Base-by-base conservation (phyloP, 1,284 basidiomycete genomes). In the Fomitiporia mediterranea region DNA sequence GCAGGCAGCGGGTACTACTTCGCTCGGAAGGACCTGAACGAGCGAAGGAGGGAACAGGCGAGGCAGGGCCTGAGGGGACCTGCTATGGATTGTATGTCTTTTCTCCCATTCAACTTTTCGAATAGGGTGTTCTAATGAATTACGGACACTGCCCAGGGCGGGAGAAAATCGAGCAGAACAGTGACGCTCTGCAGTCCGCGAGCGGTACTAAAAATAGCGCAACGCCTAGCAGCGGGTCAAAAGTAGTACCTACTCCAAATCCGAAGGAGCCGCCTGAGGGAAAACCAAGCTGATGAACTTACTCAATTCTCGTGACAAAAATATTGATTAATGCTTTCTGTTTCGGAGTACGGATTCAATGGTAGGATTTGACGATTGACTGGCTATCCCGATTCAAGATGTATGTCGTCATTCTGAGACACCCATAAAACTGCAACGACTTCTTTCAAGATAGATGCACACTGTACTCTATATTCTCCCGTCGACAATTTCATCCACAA, bases 1-100 rank as follows among this genome's bases (percentile, higher is more conserved):
- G 74, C 76, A 0, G 73, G 72, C 30, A 68, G 70, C 28, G 74
- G 74, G 52, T 78, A 73, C 66, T 74, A 75, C 65, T 76, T 65
- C 52, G 74, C 77, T 19, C 74, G 74, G 57, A 69, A 74, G 61
- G 69, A 68, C 55, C 75, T 78, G 59, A 68, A 76, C 61, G 70
- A 70, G 28, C 65, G 75, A 46, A 61, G 74, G 39, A 64, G 63
- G 57, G 51, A 66, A 51, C 72, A 71, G 59, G 67, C 67, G 38
- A 62, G 58, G 15, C 59, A 61, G 9, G 73, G 70, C 9, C 63
- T 65, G 23, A 62, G 74, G 48, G 68, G 72, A 17, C 67, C 68
- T 49, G 70, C 72, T 60, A 73, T 69, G 17, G 69, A 74, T 54
- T 73, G 74, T 75, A 51, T 59, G 70, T 67, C 21, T 39, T 40